Percentiles rank a stretch among this genome's conserved stretches.
Conservation (phyloP, 495 filamentous ascomycete genomes). For the Penicillium robsamsonii region DNA sequence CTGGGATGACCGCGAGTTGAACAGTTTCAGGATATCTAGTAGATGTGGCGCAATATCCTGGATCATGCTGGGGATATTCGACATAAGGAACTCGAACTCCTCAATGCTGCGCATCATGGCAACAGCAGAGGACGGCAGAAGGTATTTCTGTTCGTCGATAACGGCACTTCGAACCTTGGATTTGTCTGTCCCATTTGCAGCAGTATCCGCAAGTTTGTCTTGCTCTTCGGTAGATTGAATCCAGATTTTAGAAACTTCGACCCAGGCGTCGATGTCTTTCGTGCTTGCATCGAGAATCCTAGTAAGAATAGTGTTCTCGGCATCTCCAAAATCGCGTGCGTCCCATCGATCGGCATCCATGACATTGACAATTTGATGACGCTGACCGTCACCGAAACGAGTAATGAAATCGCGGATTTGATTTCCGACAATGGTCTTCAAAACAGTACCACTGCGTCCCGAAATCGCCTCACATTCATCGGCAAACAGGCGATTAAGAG, state of each 20-base stretch:
- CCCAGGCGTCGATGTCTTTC: slow-evolving; percentile 74
- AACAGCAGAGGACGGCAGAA: slow-evolving; percentile 79
- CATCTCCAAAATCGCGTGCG: slow-evolving; percentile 77
- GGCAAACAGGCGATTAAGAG: slow-evolving; percentile 87
- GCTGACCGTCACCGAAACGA: slow-evolving; percentile 69
- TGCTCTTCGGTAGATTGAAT: slow-evolving; percentile 40
- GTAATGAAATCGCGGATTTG: slow-evolving; percentile 90
- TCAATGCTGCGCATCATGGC: slow-evolving; percentile 77
- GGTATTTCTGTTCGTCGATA: slow-evolving; percentile 81
- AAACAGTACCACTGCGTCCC: slow-evolving; percentile 74
- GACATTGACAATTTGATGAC: slow-evolving; percentile 72
- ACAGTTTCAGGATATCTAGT: slow-evolving; percentile 75
- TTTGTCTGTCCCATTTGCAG: slow-evolving; percentile 58
- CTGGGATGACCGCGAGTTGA: slow-evolving; percentile 91
- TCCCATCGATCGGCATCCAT: slow-evolving; percentile 93
- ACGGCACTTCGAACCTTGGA: slow-evolving; percentile 69
- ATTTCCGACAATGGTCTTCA: slow-evolving; percentile 85
- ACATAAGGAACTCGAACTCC: slow-evolving; percentile 75
- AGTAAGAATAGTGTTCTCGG: slow-evolving; percentile 58
- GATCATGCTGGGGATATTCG: slow-evolving; percentile 83
- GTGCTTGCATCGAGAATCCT: slow-evolving; percentile 77
- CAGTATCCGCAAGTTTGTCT: slow-evolving; percentile 29
- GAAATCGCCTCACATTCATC: slow-evolving; percentile 97
- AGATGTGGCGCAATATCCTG: slow-evolving; percentile 73
- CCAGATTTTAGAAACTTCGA: slow-evolving; percentile 69